Evolutionary conservation across 75 land plant species (phyloP).

Genomic region (Sequoia sempervirens): DNA sequence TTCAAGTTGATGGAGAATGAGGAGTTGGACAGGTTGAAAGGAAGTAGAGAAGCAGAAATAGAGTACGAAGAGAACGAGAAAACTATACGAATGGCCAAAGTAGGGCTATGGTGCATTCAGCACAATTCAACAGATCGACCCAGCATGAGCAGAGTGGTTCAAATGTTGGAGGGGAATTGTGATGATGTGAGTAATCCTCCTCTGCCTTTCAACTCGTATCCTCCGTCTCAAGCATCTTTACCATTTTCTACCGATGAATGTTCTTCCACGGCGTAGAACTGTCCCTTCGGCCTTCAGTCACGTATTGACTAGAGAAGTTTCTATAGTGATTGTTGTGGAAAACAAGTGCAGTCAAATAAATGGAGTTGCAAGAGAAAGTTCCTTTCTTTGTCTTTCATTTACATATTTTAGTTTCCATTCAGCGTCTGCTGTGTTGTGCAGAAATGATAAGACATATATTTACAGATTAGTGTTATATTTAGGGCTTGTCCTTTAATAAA

Average conservation of each 20-base stretch:
- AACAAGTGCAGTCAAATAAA: no score
- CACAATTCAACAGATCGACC: slow-evolving; percentile 12
- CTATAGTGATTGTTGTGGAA: no score
- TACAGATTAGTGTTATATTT: no score
- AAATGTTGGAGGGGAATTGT: slow-evolving; percentile 16
- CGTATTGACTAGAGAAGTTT: no score
- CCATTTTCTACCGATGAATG: background rate
- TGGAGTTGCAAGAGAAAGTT: no score
- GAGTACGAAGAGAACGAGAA: background rate
- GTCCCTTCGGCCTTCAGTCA: no score
- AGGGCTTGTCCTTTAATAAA: no score
- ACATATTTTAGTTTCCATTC: no score
- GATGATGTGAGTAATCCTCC: slow-evolving; percentile 9
- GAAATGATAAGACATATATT: no score
- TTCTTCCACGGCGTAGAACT: background rate
- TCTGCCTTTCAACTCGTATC: background rate
- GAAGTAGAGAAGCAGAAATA: background rate
- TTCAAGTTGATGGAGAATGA: background rate
- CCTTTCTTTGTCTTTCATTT: no score
- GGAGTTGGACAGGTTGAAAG: background rate
- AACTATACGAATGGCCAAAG: background rate
- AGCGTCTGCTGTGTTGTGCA: no score
- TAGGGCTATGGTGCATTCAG: slow-evolving; percentile 26
- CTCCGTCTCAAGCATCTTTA: background rate
- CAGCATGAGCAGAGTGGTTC: slow-evolving; percentile 15